Conservation (phyloP, 2,329 filamentous ascomycete species). For the Ceratocystis papillata region DNA sequence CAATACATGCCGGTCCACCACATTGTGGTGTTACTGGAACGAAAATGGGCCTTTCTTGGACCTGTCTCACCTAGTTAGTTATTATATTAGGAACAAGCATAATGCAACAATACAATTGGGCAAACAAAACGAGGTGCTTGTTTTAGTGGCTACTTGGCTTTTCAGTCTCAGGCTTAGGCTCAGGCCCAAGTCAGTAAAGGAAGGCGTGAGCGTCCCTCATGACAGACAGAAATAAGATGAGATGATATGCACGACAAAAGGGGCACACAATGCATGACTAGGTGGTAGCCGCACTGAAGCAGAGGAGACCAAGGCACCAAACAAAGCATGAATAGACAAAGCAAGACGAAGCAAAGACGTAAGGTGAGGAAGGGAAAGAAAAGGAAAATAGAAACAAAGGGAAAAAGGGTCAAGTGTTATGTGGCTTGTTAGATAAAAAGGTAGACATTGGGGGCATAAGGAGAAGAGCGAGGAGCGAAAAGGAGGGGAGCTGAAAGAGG, state of each 20-base stretch:
- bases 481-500: constrained; percentile 13
- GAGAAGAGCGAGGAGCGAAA: not conserved
- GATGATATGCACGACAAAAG: constrained; percentile 22
- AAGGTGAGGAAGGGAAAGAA: not conserved
- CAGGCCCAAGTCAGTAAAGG: too few relatives aligned
- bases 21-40: not conserved
- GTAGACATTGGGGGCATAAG: not conserved
- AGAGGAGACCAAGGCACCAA: constrained; percentile 9
- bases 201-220: not conserved
- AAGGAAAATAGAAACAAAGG: not conserved
- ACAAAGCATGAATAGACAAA: not conserved
- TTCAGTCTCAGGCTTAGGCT: not conserved
- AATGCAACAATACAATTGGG: not conserved
- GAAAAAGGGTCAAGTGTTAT: not conserved
- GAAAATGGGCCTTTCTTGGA: not conserved
- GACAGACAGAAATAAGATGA: constrained; percentile 14
- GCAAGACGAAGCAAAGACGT: not conserved
- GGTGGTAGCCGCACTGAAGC: constrained; percentile 9
- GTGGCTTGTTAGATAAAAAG: not conserved
- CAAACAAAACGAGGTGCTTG: not conserved
- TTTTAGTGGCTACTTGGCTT: constrained; percentile 2
- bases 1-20: not conserved
- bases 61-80: not conserved
- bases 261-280: constrained; percentile 14
- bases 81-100: not conserved